Evolutionary conservation across 1,139 yeast species (phyloP).

Genomic region (Candida sojae): DNA sequence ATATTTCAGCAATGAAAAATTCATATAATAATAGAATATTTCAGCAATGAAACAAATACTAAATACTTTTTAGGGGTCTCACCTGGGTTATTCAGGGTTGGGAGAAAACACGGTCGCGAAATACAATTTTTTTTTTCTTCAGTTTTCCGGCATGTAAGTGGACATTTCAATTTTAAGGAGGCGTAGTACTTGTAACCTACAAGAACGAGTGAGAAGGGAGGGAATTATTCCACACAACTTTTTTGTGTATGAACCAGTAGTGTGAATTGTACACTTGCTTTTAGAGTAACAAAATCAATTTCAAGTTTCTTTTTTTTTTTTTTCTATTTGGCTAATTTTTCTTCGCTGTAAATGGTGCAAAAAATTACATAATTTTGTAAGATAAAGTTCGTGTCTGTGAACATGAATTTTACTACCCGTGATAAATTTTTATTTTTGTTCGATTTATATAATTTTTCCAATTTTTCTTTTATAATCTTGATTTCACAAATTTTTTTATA

Average conservation of each 20-base stretch:
- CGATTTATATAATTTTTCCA: neutral
- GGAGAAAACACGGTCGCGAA: neutral
- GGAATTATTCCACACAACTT: too few relatives aligned
- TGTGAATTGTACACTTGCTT: neutral
- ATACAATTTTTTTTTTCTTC: neutral
- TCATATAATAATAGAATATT: too few relatives aligned
- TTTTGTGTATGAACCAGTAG: too few relatives aligned
- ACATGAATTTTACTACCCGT: neutral
- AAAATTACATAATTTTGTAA: neutral
- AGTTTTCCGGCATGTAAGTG: too few relatives aligned
- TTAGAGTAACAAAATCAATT: neutral
- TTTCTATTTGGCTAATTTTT: too few relatives aligned
- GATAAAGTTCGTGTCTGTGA: neutral
- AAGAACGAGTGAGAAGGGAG: too few relatives aligned
- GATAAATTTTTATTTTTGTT: neutral
- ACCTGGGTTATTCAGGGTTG: too few relatives aligned
- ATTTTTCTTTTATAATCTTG: neutral
- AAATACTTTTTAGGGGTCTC: too few relatives aligned
- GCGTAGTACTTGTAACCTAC: too few relatives aligned
- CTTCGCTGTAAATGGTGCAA: neutral
- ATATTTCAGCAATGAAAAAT: too few relatives aligned
- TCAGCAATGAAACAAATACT: too few relatives aligned
- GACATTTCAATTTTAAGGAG: too few relatives aligned
- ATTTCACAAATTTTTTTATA: neutral
- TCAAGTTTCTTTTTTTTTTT: slow-evolving; percentile 2